Conservation (phyloP, 345 rosid species). For the Mallotus nudiflorus region DNA sequence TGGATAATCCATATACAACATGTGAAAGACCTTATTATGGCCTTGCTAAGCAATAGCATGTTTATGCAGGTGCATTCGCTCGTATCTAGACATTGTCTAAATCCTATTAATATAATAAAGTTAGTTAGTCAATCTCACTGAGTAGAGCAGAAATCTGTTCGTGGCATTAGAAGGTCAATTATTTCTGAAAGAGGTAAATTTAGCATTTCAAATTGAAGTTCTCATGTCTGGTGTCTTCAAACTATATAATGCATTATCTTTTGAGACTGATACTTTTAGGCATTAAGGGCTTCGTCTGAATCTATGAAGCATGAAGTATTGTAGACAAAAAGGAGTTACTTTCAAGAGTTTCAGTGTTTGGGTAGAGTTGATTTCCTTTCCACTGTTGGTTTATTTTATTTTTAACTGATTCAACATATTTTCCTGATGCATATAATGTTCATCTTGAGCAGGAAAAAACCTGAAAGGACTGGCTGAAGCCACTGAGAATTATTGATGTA, state of each 20-base stretch:
- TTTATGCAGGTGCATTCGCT: conserved; percentile 88
- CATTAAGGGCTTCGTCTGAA: conserved; percentile 55
- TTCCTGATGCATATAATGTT: too few species aligned
- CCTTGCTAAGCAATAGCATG: conserved; percentile 74
- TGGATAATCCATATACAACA: conserved; percentile 25
- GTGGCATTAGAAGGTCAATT: too few species aligned
- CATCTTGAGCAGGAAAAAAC: too few species aligned
- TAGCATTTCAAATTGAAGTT: conserved; percentile 9
- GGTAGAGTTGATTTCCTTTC: conserved; percentile 50
- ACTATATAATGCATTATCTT: conserved; percentile 3
- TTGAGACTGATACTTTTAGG: conserved; percentile 43
- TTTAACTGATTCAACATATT: conserved; percentile 13
- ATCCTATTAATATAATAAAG: conserved; percentile 86
- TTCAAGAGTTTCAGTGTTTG: conserved; percentile 51
- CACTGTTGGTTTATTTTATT: conserved; percentile 7
- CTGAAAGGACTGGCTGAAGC: too few species aligned
- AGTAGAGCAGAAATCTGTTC: too few species aligned
- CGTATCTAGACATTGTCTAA: conserved; percentile 82
- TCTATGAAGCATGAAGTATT: conserved; percentile 68
- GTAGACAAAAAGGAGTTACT: conserved; percentile 64
- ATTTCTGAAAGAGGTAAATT: too few species aligned
- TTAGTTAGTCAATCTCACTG: conserved; percentile 74
- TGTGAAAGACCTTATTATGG: conserved; percentile 36
- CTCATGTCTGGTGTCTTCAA: too few species aligned
- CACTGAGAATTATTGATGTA: too few species aligned